Evolutionary conservation across 306 rosid genomes (phyloP).

Genomic region (Mucuna pruriens): DNA sequence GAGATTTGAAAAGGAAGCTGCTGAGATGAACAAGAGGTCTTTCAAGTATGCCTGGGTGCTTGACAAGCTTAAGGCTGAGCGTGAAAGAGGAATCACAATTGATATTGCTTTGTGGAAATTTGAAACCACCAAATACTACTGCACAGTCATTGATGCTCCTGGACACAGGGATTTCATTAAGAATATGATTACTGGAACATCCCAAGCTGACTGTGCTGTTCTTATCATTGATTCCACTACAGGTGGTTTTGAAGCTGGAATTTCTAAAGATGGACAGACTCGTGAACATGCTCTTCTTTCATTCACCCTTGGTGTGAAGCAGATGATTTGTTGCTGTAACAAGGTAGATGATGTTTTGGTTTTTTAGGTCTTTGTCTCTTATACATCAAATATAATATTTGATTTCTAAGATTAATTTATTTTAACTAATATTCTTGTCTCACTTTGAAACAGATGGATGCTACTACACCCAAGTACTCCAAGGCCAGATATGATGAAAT

Average conservation of each 20-base stretch:
- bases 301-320: constrained; percentile 1
- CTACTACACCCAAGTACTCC: neutral
- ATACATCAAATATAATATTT: neutral
- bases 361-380: neutral
- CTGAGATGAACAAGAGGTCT: constrained; percentile 20
- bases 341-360: neutral
- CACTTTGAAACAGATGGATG: neutral
- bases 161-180: constrained; percentile 18
- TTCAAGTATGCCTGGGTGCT: constrained; percentile 25
- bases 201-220: constrained; percentile 15
- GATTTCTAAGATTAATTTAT: neutral
- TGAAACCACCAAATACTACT: neutral
- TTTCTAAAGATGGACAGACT: constrained; percentile 1
- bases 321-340: constrained; percentile 15
- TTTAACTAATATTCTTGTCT: neutral
- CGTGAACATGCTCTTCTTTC: constrained; percentile 1
- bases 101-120: constrained; percentile 19
- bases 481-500: constrained; percentile 13
- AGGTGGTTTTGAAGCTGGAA: constrained; percentile 16
- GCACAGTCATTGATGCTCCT: constrained; percentile 3
- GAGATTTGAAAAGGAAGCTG: constrained; percentile 16
- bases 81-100: constrained; percentile 18
- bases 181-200: neutral
- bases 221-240: neutral
- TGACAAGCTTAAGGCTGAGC: constrained; percentile 8